Evolutionary conservation across 2,329 filamentous ascomycete species (phyloP), one percentile per base, ranked within the genome.

Genomic region (Emergomyces orientalis): DNA sequence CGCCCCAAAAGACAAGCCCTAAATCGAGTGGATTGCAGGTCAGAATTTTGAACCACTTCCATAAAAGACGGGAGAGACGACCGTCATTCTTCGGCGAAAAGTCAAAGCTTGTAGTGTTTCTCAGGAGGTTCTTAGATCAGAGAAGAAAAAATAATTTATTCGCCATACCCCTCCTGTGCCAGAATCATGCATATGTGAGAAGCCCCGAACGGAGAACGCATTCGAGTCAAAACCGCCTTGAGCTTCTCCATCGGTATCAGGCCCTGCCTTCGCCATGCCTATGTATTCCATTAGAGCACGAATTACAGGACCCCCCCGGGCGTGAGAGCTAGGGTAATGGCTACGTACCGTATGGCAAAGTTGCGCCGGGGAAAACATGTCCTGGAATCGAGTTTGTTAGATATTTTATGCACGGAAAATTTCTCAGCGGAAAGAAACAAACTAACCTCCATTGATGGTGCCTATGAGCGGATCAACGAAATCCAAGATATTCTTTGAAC

Each of bases 1-100:
- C 69, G 89, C 90, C 17, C 88, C 88, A 19, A 90, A 75, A 3
- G 86, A 89, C 0, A 87, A 84, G 0, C 75, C 66, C 73, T 72
- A 32, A 74, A 70, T 13, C 73, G 65, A 17, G 68, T 69, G 39
- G 62, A 54, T 13, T 22, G 32, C 14, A 8, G 2, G 41, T 47
- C 30, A 41, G 17, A 39, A 49, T 41, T 59, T 41, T 9, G 30
- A 8, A 17, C 7, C 1, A 63, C 19, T 22, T 32, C n/a, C 47
- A 17, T 49, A 27, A 27, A 13, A 11, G n/a, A 22, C 8, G 45
- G 22, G 43, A 47, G 39, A 14, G 45, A 27, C 45, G 4, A 49
- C 22, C 22, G 27, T 11, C 3, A 27, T 25, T 22, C n/a, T 13
- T 27, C 25, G 9, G 41, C 4, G 11, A 37, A 9, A 37, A 6